Conservation (phyloP, 306 rosid species). For the Delonix regia region DNA sequence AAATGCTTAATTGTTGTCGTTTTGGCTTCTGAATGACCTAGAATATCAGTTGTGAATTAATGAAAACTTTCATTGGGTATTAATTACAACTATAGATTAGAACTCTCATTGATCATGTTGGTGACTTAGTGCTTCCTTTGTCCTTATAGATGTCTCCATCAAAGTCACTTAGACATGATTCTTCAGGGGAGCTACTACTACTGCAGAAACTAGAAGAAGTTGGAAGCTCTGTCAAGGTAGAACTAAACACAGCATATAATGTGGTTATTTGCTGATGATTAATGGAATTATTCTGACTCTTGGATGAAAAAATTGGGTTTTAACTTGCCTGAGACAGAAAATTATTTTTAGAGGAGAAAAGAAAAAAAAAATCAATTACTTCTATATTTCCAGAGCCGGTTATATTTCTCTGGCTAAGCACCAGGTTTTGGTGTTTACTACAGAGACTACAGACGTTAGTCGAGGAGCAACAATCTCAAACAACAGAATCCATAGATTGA, state of each 20-base stretch:
- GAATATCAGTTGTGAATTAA: neutral
- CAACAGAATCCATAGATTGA: slow-evolving; percentile 54
- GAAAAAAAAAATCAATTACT: neutral
- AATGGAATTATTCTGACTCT: neutral
- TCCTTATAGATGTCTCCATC: slow-evolving; percentile 65
- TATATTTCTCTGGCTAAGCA: slow-evolving; percentile 36
- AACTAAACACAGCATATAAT: slow-evolving; percentile 10
- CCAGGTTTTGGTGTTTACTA: slow-evolving; percentile 33
- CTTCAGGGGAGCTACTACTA: slow-evolving; percentile 60
- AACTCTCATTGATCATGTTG: slow-evolving; percentile 16
- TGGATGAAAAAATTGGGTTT: slow-evolving; percentile 22
- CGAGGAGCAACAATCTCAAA: slow-evolving; percentile 65
- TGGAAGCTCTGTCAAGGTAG: slow-evolving; percentile 90
- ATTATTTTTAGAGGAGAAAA: neutral
- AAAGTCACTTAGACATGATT: slow-evolving; percentile 60
- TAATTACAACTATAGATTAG: slow-evolving; percentile 5
- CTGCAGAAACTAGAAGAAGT: slow-evolving; percentile 91
- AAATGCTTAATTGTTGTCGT: neutral
- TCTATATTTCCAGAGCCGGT: neutral
- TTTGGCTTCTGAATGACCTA: slow-evolving; percentile 18
- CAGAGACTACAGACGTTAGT: slow-evolving; percentile 82
- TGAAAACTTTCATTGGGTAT: neutral
- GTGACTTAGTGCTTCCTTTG: slow-evolving; percentile 11
- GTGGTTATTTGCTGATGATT: slow-evolving; percentile 16
- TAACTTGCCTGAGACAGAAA: neutral